These are phyloP conservation scores for Agaricus sinodeliciosus DNA, from an alignment of 768 basidiomycete species.

Conservation along the genomic window DNA sequence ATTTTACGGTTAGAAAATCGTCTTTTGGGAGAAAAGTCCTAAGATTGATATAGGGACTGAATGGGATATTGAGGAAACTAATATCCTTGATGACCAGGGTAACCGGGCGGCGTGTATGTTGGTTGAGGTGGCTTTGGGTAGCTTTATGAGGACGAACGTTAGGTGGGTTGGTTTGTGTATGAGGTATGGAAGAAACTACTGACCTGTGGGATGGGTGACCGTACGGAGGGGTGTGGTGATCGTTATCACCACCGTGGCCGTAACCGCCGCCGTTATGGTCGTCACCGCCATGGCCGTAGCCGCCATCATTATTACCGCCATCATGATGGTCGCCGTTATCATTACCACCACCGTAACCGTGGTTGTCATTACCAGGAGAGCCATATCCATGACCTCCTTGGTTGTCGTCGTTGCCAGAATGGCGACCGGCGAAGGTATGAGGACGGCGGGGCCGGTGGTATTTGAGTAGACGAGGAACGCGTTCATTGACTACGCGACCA, in stretches of 20 bases:
- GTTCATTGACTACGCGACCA: constrained; percentile 1
- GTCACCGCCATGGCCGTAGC: neutral
- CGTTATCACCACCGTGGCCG: neutral
- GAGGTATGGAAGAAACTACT: neutral
- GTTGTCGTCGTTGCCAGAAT: neutral
- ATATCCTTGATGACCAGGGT: too few species aligned
- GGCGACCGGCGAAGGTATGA: too few species aligned
- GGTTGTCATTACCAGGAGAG: neutral
- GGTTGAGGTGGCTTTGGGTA: too few species aligned
- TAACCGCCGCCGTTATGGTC: neutral
- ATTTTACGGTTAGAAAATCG: too few species aligned
- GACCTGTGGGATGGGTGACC: neutral
- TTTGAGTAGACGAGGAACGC: constrained; percentile 1
- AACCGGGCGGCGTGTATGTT: too few species aligned
- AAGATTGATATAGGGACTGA: too few species aligned
- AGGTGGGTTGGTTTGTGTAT: too few species aligned
- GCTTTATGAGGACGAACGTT: too few species aligned
- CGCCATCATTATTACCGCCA: neutral
- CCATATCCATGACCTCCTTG: neutral
- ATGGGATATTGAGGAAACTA: too few species aligned
- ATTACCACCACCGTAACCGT: neutral
- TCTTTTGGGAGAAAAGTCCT: too few species aligned
- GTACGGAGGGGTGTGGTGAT: too few species aligned
- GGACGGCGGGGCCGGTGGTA: neutral
- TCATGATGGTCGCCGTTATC: neutral